Base-by-base conservation (phyloP, 345 rosid species). In the Rubroshorea leprosula region DNA sequence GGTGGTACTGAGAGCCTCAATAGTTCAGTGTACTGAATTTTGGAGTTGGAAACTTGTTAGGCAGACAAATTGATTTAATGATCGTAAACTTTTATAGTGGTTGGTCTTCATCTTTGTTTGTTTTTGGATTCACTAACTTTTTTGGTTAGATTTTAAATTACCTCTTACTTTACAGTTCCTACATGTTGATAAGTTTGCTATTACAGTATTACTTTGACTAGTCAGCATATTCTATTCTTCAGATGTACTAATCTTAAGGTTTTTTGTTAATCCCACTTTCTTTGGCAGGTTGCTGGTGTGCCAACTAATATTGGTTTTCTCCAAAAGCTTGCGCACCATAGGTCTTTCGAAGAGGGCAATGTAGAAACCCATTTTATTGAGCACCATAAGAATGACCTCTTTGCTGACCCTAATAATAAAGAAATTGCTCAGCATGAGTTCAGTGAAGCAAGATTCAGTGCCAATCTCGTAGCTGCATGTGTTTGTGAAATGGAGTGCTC, bases 321-420 rank as follows among this genome's bases (percentile, higher is more conserved):
- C 51, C 84, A 74, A 58, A 84, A 78, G 53, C 95, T 92, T 71
- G 86, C 93, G 49, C 74, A 72, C 66, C 90, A 92, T 56, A 70
- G 57, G 72, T 89, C 78, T 63, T 92, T 92, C 73, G 79, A 73
- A 74, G 80, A 67, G 71, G 96, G 90, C 45, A 67, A 80, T 48
- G 92, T 92, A 65, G 98, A 92, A 82, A 92, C 96, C 9, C 98
- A 92, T 79, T 89, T 92, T 67, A 86, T 92, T 27, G 95, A 89
- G 70, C 81, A 83, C 65, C 80, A 84, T 60, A 81, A 73, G 58
- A 84, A 72, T 55, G 96, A 84, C 55, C 79, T 89, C 52, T 89
- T 92, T 72, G 60, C 73, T 72, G 87, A 84, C 61, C 82, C 77
- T 70, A 69, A 69, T 63, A 70, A 79, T 61, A 65, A 78, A 56